Evolutionary conservation across 805 yeast genomes (phyloP).

Genomic region (Scheffersomyces coipomensis): DNA sequence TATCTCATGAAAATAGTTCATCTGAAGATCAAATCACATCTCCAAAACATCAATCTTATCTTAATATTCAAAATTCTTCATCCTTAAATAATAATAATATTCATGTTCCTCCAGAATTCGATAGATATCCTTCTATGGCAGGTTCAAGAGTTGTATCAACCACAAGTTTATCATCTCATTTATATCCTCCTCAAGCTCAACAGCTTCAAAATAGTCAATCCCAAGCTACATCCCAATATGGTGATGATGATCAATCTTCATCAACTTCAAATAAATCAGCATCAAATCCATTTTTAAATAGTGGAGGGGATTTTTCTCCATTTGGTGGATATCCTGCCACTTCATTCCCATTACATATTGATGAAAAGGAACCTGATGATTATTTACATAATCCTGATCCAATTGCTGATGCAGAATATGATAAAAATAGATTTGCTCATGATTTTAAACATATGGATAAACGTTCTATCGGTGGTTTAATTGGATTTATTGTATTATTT

Average conservation of each 20-base stretch:
- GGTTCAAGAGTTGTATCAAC: conserved; percentile 59
- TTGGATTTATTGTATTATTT: conserved; percentile 58
- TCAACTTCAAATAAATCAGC: conserved; percentile 18
- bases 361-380: conserved; percentile 94
- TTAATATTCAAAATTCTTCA: conserved; percentile 3
- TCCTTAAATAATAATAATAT: conserved; percentile 12
- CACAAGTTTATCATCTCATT: conserved; percentile 25
- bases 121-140: conserved; percentile 65
- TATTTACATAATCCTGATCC: conserved; percentile 96
- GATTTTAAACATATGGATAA: conserved; percentile 69
- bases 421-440: conserved; percentile 60
- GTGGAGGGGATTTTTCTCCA: conserved; percentile 62
- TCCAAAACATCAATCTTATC: background rate
- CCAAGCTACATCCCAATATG: conserved; percentile 1
- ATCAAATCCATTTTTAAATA: conserved; percentile 35
- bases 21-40: conserved; percentile 7
- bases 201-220: conserved; percentile 2
- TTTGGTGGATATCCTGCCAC: conserved; percentile 97
- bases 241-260: conserved; percentile 15
- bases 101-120: conserved; percentile 54
- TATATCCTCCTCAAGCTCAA: conserved; percentile 9
- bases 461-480: conserved; percentile 57
- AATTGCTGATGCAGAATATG: conserved; percentile 82
- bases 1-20: conserved; percentile 11
- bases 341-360: conserved; percentile 84